A percentile compares a stretch with the other conserved stretches of the same genome.
Conservation (phyloP, 768 basidiomycete genomes). For the Boletus bicolor region DNA sequence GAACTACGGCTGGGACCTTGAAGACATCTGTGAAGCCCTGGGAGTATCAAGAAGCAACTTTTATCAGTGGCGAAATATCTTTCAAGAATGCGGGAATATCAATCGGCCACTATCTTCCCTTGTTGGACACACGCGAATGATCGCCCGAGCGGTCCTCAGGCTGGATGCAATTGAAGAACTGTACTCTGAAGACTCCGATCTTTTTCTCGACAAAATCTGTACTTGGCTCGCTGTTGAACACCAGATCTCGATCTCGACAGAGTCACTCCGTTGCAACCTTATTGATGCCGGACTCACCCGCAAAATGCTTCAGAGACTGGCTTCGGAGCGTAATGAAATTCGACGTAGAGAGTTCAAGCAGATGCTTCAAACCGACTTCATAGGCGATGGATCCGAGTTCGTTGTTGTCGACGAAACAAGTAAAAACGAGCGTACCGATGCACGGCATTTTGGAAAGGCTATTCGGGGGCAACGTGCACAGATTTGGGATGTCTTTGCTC, state of each 20-base stretch:
- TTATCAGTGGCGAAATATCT: neutral
- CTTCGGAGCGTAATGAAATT: neutral
- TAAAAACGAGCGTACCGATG: too few relatives aligned
- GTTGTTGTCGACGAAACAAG: too few relatives aligned
- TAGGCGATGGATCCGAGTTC: too few relatives aligned
- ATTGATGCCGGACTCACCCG: neutral
- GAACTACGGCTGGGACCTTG: neutral
- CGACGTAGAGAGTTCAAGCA: neutral
- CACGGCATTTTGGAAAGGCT: too few relatives aligned
- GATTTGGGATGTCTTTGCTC: too few relatives aligned
- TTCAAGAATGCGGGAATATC: conserved; percentile 19
- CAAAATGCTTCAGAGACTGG: conserved; percentile 1
- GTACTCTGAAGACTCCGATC: neutral
- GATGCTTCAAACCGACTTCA: too few relatives aligned
- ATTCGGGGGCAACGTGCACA: too few relatives aligned
- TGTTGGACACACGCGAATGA: conserved; percentile 15
- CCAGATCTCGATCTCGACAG: conserved; percentile 16
- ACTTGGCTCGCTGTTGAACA: conserved; percentile 19
- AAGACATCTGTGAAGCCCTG: neutral
- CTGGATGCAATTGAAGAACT: conserved; percentile 22
- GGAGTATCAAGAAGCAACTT: neutral
- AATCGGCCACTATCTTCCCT: conserved; percentile 11
- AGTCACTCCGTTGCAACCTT: conserved; percentile 15
- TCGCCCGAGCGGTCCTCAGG: conserved; percentile 11
- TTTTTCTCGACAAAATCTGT: conserved; percentile 1